phyloP scores from a whole-genome alignment of 495 filamentous ascomycete genomes.

The Penicillium angulare region DNA sequence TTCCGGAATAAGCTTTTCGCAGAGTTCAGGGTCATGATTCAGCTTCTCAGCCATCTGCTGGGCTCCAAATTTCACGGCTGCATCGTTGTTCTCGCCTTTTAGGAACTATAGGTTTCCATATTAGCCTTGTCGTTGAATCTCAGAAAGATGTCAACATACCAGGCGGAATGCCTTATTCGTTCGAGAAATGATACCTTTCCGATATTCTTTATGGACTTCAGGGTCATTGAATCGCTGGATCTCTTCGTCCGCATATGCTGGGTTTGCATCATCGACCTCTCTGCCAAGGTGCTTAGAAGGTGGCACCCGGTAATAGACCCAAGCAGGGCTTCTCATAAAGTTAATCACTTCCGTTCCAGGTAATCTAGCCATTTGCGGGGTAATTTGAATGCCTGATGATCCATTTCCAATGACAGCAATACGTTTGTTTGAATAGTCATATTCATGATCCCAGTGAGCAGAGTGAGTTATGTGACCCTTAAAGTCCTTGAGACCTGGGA shows the following conservation, averaged over 20 bases:
- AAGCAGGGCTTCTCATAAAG: slow-evolving; percentile 28
- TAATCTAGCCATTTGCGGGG: slow-evolving; percentile 47
- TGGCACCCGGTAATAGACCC: slow-evolving; percentile 26
- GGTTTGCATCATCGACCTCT: slow-evolving; percentile 25
- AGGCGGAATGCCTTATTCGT: slow-evolving; percentile 31
- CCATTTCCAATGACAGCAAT: slow-evolving; percentile 54
- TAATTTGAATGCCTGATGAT: slow-evolving; percentile 50
- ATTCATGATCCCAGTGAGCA: slow-evolving; percentile 46
- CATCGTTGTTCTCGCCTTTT: slow-evolving; percentile 22
- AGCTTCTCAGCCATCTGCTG: slow-evolving; percentile 38
- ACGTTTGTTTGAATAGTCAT: slow-evolving; percentile 44
- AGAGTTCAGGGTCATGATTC: slow-evolving; percentile 30
- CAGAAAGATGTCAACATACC: slow-evolving; percentile 6
- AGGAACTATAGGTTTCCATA: slow-evolving; percentile 19
- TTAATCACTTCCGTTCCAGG: slow-evolving; percentile 22
- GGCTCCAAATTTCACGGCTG: slow-evolving; percentile 13
- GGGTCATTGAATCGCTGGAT: slow-evolving; percentile 10
- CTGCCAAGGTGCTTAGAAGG: slow-evolving; percentile 28
- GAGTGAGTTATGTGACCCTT: slow-evolving; percentile 49
- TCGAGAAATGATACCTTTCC: slow-evolving; percentile 30
- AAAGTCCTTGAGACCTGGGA: slow-evolving; percentile 47
- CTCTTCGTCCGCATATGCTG: slow-evolving; percentile 28
- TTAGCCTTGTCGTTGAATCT: not conserved
- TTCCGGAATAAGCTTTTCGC: slow-evolving; percentile 42
- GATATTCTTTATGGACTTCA: slow-evolving; percentile 18